These are phyloP conservation scores for Ophiocordyceps camponoti-saundersi DNA, from an alignment of 2,329 filamentous ascomycete species.

Conservation along the genomic window DNA sequence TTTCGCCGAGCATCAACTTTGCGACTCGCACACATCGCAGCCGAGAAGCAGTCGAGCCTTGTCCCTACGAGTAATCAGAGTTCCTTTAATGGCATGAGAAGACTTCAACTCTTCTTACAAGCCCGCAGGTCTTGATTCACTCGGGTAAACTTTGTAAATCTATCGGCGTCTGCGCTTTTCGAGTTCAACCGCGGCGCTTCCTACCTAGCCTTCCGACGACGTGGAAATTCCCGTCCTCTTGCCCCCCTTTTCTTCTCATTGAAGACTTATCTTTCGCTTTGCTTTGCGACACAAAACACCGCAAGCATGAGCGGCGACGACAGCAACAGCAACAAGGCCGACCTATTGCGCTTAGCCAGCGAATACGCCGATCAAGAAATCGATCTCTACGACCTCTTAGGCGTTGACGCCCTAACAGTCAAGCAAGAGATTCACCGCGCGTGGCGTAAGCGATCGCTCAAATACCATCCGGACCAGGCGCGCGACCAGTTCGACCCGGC, in stretches of 20 bases:
- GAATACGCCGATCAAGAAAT: conserved; percentile 43
- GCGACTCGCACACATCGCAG: too few relatives aligned
- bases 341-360: conserved; percentile 34
- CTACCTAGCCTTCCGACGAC: background rate
- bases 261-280: background rate
- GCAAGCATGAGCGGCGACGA: conserved; percentile 18
- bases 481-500: conserved; percentile 56
- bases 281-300: background rate
- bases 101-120: too few relatives aligned
- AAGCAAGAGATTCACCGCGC: conserved; percentile 66
- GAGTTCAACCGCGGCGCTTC: too few relatives aligned
- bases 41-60: too few relatives aligned
- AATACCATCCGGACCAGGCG: conserved; percentile 88
- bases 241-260: background rate
- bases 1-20: too few relatives aligned
- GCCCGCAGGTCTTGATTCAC: too few relatives aligned
- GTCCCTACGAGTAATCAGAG: too few relatives aligned
- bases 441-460: conserved; percentile 72
- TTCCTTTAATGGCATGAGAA: too few relatives aligned
- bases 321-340: conserved; percentile 11
- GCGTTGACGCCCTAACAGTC: conserved; percentile 43
- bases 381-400: conserved; percentile 67
- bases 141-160: too few relatives aligned
- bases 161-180: too few relatives aligned
- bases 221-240: background rate